Evolutionary conservation across 2,329 filamentous ascomycete genomes (phyloP), one percentile per base, ranked within the genome.

Genomic region (Aspergillus pseudoterreus): DNA sequence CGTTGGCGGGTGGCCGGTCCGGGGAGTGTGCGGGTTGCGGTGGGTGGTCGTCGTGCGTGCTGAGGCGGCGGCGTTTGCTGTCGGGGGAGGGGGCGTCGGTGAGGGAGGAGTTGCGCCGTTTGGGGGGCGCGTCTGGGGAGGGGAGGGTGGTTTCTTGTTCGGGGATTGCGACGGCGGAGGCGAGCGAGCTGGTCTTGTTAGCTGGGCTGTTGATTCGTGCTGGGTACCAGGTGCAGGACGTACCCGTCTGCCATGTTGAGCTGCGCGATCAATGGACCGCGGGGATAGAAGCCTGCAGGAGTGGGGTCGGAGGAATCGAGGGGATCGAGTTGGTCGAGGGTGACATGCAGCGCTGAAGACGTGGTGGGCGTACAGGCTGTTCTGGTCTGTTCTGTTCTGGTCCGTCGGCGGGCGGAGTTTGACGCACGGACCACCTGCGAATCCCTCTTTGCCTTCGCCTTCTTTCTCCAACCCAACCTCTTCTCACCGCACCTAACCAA

Each of bases 81-180:
- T 63, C 60, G 33, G 67, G 59, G 42, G 72, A 69, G n/a, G 75
- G 71, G 35, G n/a, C 35, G 35, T 81, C 76, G 2, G 76, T 72
- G 11, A 70, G 59, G 8, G 79, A 80, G n/a, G 80, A 82, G 60
- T 80, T 75, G 55, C 80, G 73, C 57, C 82, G 74, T 62, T 82
- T 83, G 21, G 68, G 61, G 30, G 67, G 63, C 52, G 62, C 54
- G 55, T 65, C 65, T 46, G 67, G 69, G 50, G 71, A 61, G 51
- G 61, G 42, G 47, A 46, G 43, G 48, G 59, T 8, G 14, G 50
- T 54, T 10, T 66, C 63, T 47, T 71, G 60, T 10, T 80, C 78
- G 32, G 80, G 80, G 15, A 82, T 59, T 35, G 79, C 72, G 51
- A 82, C 79, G 47, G 78, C 78, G 12, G 80, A 82, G 32, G 78